A percentile compares a stretch with the other conserved stretches of the same genome.
These are phyloP conservation scores for Phaffomyces antillensis DNA, from an alignment of 805 yeast genomes.

Conservation along the genomic window DNA sequence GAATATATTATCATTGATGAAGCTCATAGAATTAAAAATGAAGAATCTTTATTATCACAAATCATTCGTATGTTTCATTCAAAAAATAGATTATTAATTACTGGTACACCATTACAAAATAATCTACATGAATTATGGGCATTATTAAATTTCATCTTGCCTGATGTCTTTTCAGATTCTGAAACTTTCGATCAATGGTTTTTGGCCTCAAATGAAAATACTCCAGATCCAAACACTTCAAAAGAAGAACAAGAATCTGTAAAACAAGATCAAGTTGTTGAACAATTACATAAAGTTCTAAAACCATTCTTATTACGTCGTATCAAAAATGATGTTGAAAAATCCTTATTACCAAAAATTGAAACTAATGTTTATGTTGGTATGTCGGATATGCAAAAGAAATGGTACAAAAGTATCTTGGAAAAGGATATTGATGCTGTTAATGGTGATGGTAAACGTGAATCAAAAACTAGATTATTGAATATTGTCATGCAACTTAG, in stretches of 20 bases:
- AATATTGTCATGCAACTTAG: slow-evolving; percentile 82
- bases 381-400: slow-evolving; percentile 73
- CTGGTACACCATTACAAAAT: slow-evolving; percentile 80
- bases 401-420: slow-evolving; percentile 68
- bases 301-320: slow-evolving; percentile 72
- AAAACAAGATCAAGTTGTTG: slow-evolving; percentile 46
- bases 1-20: slow-evolving; percentile 74
- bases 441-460: slow-evolving; percentile 68
- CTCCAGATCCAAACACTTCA: slow-evolving; percentile 28
- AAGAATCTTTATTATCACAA: slow-evolving; percentile 52
- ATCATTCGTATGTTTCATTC: slow-evolving; percentile 69
- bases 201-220: slow-evolving; percentile 24
- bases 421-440: slow-evolving; percentile 83
- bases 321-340: slow-evolving; percentile 76
- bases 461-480: slow-evolving; percentile 65
- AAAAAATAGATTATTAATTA: slow-evolving; percentile 60
- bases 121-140: slow-evolving; percentile 82
- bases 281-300: slow-evolving; percentile 67
- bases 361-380: slow-evolving; percentile 68
- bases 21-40: slow-evolving; percentile 79
- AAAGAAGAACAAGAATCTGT: slow-evolving; percentile 27
- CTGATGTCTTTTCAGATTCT: slow-evolving; percentile 71
- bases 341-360: slow-evolving; percentile 65
- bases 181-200: slow-evolving; percentile 77
- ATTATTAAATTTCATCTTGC: slow-evolving; percentile 62